phyloP scores from a whole-genome alignment of 352 stramenopile genomes.

The Plasmopara muralis region DNA sequence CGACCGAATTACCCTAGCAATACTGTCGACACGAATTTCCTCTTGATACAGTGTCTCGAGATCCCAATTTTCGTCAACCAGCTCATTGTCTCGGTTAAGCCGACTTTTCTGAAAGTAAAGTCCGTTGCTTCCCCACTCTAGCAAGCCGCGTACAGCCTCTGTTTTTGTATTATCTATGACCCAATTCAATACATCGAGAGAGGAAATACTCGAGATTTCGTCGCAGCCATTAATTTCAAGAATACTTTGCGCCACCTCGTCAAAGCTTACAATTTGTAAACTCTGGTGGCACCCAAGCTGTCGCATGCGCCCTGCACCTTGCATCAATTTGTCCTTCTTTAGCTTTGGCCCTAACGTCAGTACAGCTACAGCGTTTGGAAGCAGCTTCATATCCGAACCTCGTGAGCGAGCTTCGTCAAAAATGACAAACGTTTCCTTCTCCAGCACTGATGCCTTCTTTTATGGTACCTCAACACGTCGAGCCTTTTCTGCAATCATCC shows the following conservation, averaged over 20 bases:
- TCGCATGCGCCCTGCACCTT: conserved; percentile 86
- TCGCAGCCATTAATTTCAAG: conserved; percentile 7
- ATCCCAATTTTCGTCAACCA: conserved; percentile 45
- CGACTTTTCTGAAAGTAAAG: conserved; percentile 53
- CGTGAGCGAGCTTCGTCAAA: conserved; percentile 88
- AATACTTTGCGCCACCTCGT: conserved; percentile 59
- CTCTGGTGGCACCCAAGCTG: conserved; percentile 66
- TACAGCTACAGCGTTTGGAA: conserved; percentile 52
- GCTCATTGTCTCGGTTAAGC: conserved; percentile 13
- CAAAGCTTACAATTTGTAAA: conserved; percentile 58
- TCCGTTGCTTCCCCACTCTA: conserved; percentile 76
- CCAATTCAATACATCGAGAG: conserved; percentile 73
- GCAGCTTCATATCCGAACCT: conserved; percentile 86
- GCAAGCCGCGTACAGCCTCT: conserved; percentile 48
- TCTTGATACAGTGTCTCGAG: conserved; percentile 34
- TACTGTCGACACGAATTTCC: conserved; percentile 18
- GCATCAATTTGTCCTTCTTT: conserved; percentile 69
- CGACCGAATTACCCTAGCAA: conserved; percentile 31
- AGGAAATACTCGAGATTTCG: conserved; percentile 9
- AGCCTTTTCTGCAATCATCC: conserved; percentile 69
- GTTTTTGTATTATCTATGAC: conserved; percentile 80
- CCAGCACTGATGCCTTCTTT: conserved; percentile 58
- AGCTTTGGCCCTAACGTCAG: conserved; percentile 81
- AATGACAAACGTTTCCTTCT: conserved; percentile 85
- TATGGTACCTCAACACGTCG: conserved; percentile 37